Base-by-base conservation (phyloP, 768 basidiomycete species). In the Pholiota molesta region DNA sequence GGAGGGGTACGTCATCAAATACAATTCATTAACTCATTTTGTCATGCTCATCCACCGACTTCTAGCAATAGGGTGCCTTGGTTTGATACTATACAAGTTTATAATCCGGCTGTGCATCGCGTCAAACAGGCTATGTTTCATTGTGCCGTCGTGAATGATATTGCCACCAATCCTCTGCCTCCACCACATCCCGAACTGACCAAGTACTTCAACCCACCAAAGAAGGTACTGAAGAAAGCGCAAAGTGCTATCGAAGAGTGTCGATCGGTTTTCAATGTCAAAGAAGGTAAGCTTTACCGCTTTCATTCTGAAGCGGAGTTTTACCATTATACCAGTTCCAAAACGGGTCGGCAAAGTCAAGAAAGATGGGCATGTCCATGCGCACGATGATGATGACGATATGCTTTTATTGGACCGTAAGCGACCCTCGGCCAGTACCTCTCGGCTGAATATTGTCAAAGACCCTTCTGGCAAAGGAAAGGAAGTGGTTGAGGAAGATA, bases 111-210 rank as follows among this genome's bases (percentile, higher is more conserved):
- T 3, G 81, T 97, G 33, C 96, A 99, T 69, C 88, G 96, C 55
- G 83, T 89, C 60, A 97, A 96, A 72, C 95, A 97, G 78, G 95
- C 95, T 13, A 86, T 95, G 68, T 93, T 97, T 74, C 96, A 97
- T 70, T 84, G 84, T 55, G 94, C 94, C 1, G 82, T 94, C 10
- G 87, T 90, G 19, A 77, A 84, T 2, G 92, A 97, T 70, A 73
- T 96, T n/a, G 74, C 79, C 21, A 79, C 79, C 7, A 80, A 93
- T 59, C 94, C 94, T 0, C 81, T 97, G 9, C 89, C 91, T 1
- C 92, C 92, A 2, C 92, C 94, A 1, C 94, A 97, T 73, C 89
- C 89, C 1, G 92, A 93, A 59, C 79, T 97, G 0, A 77, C 84
- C 29, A 94, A 91, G 70, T 99, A 92, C 74, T 88, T 97, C 67